These are phyloP conservation scores for Licmophora abbreviata DNA, from an alignment of 108 stramenopile genomes.

Conservation along the genomic window DNA sequence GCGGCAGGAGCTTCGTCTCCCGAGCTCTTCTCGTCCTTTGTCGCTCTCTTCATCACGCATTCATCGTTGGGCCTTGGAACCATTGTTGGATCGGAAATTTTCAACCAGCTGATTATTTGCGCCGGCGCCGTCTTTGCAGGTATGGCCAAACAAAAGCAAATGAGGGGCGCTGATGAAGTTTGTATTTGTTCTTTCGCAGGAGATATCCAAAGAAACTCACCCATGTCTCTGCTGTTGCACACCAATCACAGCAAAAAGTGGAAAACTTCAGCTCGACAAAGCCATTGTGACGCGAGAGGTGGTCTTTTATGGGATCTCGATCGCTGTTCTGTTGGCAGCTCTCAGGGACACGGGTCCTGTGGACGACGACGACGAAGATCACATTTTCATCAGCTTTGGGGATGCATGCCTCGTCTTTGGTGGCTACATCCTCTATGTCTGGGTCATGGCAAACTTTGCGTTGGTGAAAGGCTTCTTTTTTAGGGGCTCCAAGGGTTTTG, in stretches of 20 bases:
- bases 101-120: conserved; percentile 83
- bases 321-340: conserved; percentile 45
- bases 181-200: too few relatives aligned
- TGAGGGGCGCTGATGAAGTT: conserved; percentile 9
- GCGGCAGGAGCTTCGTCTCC: conserved; percentile 78
- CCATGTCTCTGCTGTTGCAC: neutral
- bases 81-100: conserved; percentile 58
- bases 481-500: neutral
- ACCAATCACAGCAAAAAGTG: conserved; percentile 20
- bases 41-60: conserved; percentile 76
- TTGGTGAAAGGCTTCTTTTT: conserved; percentile 15
- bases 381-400: conserved; percentile 47
- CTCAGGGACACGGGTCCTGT: conserved; percentile 30
- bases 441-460: conserved; percentile 58
- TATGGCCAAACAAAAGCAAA: too few relatives aligned
- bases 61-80: conserved; percentile 69
- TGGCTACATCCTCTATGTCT: conserved; percentile 59
- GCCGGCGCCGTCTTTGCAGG: conserved; percentile 69
- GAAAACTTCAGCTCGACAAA: conserved; percentile 39
- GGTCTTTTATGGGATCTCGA: conserved; percentile 54
- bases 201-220: too few relatives aligned
- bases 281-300: conserved; percentile 60
- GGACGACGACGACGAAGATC: conserved; percentile 30
- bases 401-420: conserved; percentile 55
- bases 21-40: conserved; percentile 51